Conservation (phyloP, 2,329 filamentous ascomycete genomes). For the Epichloe aotearoae region DNA sequence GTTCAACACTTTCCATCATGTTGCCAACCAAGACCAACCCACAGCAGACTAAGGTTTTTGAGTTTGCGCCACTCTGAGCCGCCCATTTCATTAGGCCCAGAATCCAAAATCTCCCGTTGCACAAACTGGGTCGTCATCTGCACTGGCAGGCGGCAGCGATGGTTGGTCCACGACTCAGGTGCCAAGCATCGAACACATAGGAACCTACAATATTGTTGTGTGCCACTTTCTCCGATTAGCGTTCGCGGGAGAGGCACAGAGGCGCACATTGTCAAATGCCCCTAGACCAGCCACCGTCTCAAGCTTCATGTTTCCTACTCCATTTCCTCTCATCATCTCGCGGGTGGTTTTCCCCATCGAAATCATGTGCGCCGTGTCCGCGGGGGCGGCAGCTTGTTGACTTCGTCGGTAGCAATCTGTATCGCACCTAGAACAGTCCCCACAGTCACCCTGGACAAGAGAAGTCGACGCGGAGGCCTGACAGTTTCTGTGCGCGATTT, state of each 20-base stretch:
- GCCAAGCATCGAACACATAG: too few species aligned
- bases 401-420: not conserved
- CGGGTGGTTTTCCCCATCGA: not conserved
- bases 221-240: not conserved
- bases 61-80: constrained; percentile 3
- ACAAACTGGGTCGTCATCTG: not conserved
- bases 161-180: too few species aligned
- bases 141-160: too few species aligned
- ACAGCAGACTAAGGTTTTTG: not conserved
- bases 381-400: not conserved
- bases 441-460: not conserved
- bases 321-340: not conserved
- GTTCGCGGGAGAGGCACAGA: constrained; percentile 3
- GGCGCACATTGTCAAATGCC: constrained; percentile 3
- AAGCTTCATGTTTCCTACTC: not conserved
- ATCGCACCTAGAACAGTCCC: not conserved
- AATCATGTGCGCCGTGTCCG: not conserved
- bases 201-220: not conserved
- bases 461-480: not conserved
- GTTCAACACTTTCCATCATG: too few species aligned
- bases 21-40: too few species aligned
- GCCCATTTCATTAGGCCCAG: not conserved
- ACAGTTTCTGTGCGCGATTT: not conserved
- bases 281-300: constrained; percentile 1
- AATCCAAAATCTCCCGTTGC: not conserved